These are phyloP conservation scores for Russula olivacea DNA, from an alignment of 768 basidiomycete genomes.

Conservation along the genomic window DNA sequence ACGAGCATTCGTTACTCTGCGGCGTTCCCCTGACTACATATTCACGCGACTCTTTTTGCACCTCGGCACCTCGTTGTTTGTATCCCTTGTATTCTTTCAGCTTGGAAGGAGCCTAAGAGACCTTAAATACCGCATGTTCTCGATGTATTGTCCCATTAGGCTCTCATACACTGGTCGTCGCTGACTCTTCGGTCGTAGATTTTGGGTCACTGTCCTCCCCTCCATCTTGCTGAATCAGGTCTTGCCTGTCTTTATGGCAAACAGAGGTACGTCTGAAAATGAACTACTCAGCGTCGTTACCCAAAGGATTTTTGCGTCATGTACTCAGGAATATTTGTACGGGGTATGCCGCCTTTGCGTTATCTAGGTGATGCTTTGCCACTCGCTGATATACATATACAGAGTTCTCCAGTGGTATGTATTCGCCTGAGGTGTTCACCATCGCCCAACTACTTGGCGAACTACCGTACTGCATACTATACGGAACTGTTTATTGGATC, in stretches of 20 bases:
- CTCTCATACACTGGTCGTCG: background rate
- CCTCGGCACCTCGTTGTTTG: constrained; percentile 59
- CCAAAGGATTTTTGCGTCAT: background rate
- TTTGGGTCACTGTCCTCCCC: constrained; percentile 63
- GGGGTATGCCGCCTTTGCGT: constrained; percentile 14
- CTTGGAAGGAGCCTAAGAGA: constrained; percentile 59
- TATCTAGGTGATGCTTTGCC: background rate
- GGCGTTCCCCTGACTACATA: constrained; percentile 81
- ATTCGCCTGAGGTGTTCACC: constrained; percentile 80
- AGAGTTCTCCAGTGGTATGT: constrained; percentile 82
- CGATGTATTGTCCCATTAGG: constrained; percentile 47
- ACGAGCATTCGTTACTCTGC: constrained; percentile 66
- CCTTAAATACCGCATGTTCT: constrained; percentile 76
- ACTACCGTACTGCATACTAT: constrained; percentile 67
- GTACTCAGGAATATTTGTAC: constrained; percentile 36
- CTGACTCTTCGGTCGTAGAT: constrained; percentile 30
- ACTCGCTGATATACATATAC: background rate
- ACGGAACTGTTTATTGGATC: constrained; percentile 69
- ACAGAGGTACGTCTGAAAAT: constrained; percentile 39
- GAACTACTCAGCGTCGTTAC: background rate
- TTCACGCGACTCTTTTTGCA: constrained; percentile 79
- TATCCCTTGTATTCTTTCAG: constrained; percentile 76
- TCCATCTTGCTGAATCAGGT: constrained; percentile 76
- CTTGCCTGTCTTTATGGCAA: constrained; percentile 77
- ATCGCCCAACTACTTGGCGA: constrained; percentile 78